Percentiles rank a stretch among this genome's conserved stretches.
phyloP scores from a whole-genome alignment of 2,329 filamentous ascomycete species.

The Fusarium neocosmosporiellum region DNA sequence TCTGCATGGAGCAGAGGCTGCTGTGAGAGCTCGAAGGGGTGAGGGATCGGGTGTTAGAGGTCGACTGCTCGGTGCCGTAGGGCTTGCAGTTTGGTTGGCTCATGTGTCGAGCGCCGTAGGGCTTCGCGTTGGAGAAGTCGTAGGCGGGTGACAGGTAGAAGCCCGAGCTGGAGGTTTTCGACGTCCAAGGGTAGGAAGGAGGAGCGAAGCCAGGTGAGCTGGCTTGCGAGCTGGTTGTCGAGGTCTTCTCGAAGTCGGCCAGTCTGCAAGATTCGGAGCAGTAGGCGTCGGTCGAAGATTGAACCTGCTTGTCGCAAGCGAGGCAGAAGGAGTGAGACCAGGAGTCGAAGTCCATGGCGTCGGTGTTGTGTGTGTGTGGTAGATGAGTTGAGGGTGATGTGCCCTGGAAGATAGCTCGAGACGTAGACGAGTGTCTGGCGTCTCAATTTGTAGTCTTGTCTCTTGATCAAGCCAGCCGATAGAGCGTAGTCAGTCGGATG shows the following conservation, averaged over 20 bases:
- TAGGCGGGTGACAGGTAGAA: conserved; percentile 81
- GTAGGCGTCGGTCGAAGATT: conserved; percentile 84
- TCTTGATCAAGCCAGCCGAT: conserved; percentile 13
- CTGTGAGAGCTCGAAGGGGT: conserved; percentile 84
- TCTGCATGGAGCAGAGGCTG: conserved; percentile 83
- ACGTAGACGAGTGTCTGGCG: conserved; percentile 16
- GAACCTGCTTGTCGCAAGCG: conserved; percentile 82
- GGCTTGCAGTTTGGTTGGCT: conserved; percentile 41
- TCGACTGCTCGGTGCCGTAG: conserved; percentile 34
- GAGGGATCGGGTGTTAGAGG: conserved; percentile 55
- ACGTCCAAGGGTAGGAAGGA: conserved; percentile 63
- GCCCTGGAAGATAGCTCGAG: conserved; percentile 20
- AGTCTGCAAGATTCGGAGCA: conserved; percentile 93
- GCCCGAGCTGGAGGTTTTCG: conserved; percentile 51
- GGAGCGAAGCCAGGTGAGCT: conserved; percentile 66
- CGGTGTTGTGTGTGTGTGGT: conserved; percentile 30
- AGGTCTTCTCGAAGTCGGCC: conserved; percentile 83
- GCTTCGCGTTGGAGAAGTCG: conserved; percentile 75
- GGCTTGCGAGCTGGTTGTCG: conserved; percentile 66
- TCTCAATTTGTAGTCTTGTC: conserved; percentile 17
- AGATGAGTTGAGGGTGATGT: conserved; percentile 12
- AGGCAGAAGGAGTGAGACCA: conserved; percentile 96
- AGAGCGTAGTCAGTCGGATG: conserved; percentile 17
- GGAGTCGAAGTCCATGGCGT: conserved; percentile 65
- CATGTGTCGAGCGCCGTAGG: conserved; percentile 64